phyloP scores from a whole-genome alignment of 2,329 filamentous ascomycete species.

The Penicillium sp. region DNA sequence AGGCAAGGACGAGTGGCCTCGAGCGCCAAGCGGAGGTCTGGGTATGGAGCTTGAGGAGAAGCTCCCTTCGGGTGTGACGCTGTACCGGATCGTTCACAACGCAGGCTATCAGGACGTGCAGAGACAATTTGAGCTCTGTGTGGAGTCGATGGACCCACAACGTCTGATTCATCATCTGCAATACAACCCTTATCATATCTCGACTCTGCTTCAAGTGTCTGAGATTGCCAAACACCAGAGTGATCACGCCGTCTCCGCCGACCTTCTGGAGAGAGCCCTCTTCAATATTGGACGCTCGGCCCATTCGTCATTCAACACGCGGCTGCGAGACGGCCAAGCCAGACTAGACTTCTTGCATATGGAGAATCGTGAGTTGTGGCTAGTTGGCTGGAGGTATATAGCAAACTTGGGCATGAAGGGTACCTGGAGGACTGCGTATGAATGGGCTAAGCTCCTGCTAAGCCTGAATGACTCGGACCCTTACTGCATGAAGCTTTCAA shows the following conservation, averaged over 20 bases:
- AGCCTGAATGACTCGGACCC: constrained; percentile 76
- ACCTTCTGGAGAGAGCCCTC: constrained; percentile 85
- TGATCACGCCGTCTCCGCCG: constrained; percentile 81
- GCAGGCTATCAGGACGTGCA: constrained; percentile 73
- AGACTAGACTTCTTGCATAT: constrained; percentile 77
- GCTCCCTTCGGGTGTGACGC: constrained; percentile 59
- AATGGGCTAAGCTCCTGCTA: constrained; percentile 87
- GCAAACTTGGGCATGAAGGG: constrained; percentile 82
- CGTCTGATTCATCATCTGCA: constrained; percentile 75
- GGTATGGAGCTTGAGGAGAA: constrained; percentile 73
- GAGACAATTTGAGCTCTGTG: constrained; percentile 72
- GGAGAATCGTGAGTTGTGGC: constrained; percentile 91
- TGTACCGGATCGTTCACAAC: constrained; percentile 80
- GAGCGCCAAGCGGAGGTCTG: constrained; percentile 75
- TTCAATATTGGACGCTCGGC: constrained; percentile 92
- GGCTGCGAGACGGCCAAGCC: constrained; percentile 75
- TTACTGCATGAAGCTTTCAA: constrained; percentile 76
- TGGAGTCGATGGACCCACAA: constrained; percentile 83
- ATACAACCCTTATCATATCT: constrained; percentile 84
- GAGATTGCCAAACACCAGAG: constrained; percentile 90
- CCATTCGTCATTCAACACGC: constrained; percentile 76
- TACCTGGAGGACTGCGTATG: constrained; percentile 89
- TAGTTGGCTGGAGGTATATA: constrained; percentile 87
- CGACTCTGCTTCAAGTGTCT: constrained; percentile 88
- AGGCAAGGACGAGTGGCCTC: constrained; percentile 85